These are phyloP conservation scores for Mucor indicus DNA, from an alignment of 371 early-diverging fungal genomes.

Conservation along the genomic window DNA sequence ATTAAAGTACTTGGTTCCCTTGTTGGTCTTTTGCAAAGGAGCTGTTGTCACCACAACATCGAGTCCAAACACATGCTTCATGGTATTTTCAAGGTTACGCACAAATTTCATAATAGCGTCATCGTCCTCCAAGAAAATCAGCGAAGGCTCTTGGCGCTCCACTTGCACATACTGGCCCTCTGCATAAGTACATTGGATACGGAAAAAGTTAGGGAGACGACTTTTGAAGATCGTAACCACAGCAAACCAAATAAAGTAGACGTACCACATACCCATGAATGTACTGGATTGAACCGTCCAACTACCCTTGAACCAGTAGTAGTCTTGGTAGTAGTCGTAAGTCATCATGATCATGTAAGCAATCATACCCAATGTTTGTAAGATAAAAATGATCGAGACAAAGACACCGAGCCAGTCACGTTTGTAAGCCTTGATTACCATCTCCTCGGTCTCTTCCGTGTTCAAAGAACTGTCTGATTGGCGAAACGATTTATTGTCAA, in stretches of 20 bases:
- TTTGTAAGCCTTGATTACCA: slow-evolving; percentile 41
- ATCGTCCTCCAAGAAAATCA: slow-evolving; percentile 53
- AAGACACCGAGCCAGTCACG: slow-evolving; percentile 27
- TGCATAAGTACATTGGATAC: slow-evolving; percentile 51
- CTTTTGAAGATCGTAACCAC: slow-evolving; percentile 39
- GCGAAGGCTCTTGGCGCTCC: slow-evolving; percentile 55
- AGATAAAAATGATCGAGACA: slow-evolving; percentile 18
- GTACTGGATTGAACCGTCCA: slow-evolving; percentile 34
- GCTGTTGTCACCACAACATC: slow-evolving; percentile 43
- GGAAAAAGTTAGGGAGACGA: slow-evolving; percentile 64
- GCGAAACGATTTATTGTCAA: neutral
- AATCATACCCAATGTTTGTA: slow-evolving; percentile 38
- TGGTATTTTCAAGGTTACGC: slow-evolving; percentile 17
- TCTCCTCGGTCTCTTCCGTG: slow-evolving; percentile 22
- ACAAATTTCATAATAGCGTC: slow-evolving; percentile 2
- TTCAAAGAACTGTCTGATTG: neutral
- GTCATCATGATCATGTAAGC: slow-evolving; percentile 35
- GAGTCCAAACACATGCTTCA: slow-evolving; percentile 26
- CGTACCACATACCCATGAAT: slow-evolving; percentile 62
- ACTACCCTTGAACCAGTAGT: slow-evolving; percentile 27
- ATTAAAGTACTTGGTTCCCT: slow-evolving; percentile 59
- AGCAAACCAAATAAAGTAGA: slow-evolving; percentile 65
- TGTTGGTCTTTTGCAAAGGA: slow-evolving; percentile 38
- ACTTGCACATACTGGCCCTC: slow-evolving; percentile 65
- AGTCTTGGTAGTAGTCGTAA: slow-evolving; percentile 39